phyloP scores from a whole-genome alignment of 2,329 filamentous ascomycete genomes.

The Periconia sp. region DNA sequence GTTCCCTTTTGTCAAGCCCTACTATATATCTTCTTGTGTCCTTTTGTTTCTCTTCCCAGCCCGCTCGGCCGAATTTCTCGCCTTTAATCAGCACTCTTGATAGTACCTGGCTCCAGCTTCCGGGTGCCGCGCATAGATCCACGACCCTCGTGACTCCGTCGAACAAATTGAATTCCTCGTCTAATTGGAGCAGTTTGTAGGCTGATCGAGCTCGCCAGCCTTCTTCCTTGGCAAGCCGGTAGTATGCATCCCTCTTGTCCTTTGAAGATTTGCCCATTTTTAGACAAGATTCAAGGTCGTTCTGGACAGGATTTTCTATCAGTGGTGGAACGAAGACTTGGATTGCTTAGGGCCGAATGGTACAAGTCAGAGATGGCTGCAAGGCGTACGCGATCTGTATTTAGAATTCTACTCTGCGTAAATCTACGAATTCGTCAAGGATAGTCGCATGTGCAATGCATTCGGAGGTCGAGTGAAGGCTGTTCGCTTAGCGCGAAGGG shows the following conservation, averaged over 20 bases:
- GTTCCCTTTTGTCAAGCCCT: slow-evolving; percentile 29
- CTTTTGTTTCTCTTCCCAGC: slow-evolving; percentile 85
- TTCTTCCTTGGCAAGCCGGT: slow-evolving; percentile 96
- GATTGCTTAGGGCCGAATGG: too few relatives aligned
- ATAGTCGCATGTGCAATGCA: too few relatives aligned
- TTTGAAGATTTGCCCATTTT: slow-evolving; percentile 96
- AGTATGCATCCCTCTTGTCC: slow-evolving; percentile 98
- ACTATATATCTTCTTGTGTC: slow-evolving; percentile 68
- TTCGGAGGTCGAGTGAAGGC: background rate
- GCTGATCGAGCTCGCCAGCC: slow-evolving; percentile 96
- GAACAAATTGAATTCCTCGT: slow-evolving; percentile 96
- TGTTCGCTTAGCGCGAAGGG: slow-evolving; percentile 10
- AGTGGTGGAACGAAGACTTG: too few relatives aligned
- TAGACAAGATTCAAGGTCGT: background rate
- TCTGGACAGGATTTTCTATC: too few relatives aligned
- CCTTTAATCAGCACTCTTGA: slow-evolving; percentile 93
- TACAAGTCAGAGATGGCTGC: too few relatives aligned
- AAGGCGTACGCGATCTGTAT: too few relatives aligned
- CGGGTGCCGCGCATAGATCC: slow-evolving; percentile 92
- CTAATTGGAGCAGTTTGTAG: slow-evolving; percentile 95
- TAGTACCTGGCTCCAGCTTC: slow-evolving; percentile 96
- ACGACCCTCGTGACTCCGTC: slow-evolving; percentile 89
- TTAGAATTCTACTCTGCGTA: too few relatives aligned
- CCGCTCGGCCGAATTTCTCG: slow-evolving; percentile 83
- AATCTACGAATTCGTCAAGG: too few relatives aligned